Evolutionary conservation across 2,329 filamentous ascomycete genomes (phyloP).

Genomic region (Lachnellula subtilissima): DNA sequence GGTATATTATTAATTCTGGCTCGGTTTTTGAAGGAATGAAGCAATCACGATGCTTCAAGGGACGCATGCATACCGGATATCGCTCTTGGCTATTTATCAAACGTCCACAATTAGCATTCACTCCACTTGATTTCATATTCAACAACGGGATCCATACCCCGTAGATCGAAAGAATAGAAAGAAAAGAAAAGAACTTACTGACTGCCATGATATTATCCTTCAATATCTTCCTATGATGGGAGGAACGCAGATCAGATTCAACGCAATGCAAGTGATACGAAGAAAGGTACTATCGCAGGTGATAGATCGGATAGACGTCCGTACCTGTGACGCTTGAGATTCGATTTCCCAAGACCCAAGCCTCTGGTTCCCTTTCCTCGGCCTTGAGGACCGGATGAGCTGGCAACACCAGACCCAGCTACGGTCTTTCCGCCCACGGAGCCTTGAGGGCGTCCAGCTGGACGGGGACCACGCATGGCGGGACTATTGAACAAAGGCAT

Average conservation of each 20-base stretch:
- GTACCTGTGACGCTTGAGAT: constrained; percentile 6
- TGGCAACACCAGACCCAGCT: background rate
- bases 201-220: constrained; percentile 46
- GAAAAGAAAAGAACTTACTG: constrained; percentile 38
- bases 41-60: background rate
- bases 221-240: constrained; percentile 40
- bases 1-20: constrained; percentile 1
- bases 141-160: background rate
- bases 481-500: background rate
- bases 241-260: background rate
- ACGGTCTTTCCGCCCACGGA: background rate
- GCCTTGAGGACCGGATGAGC: background rate
- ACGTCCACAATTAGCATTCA: too few relatives aligned
- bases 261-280: too few relatives aligned
- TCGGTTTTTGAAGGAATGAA: background rate
- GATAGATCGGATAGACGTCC: background rate
- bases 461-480: background rate
- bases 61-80: constrained; percentile 43
- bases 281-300: too few relatives aligned
- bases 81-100: constrained; percentile 43
- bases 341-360: constrained; percentile 3
- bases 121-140: background rate
- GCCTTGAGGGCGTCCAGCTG: constrained; percentile 9
- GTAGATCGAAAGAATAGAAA: background rate
- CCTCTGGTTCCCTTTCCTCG: constrained; percentile 12